Conservation (phyloP, 371 early-diverging fungal genomes). For the Mortierella sp. region DNA sequence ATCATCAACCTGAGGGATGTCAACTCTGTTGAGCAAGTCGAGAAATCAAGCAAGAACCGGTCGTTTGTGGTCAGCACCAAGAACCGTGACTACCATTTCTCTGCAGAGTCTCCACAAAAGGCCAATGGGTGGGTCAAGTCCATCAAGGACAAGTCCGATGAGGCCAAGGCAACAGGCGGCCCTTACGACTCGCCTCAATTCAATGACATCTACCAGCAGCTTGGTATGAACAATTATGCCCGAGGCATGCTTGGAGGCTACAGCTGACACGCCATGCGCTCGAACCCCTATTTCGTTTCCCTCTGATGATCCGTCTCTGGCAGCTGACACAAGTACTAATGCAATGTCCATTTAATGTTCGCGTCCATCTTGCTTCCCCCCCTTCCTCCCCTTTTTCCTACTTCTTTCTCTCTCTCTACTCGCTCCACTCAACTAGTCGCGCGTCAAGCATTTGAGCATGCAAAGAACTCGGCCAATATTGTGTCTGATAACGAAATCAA, state of each 20-base stretch:
- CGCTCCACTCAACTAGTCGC: conserved; percentile 21
- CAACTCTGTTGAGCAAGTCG: conserved; percentile 46
- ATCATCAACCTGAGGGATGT: conserved; percentile 59
- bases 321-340: no score
- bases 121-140: conserved; percentile 56
- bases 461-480: conserved; percentile 42
- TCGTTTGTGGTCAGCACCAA: conserved; percentile 56
- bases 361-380: not conserved
- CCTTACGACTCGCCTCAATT: conserved; percentile 36
- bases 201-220: conserved; percentile 51
- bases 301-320: no score
- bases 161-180: conserved; percentile 30
- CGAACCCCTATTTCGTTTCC: no score
- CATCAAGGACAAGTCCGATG: conserved; percentile 44
- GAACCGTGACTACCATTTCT: conserved; percentile 54
- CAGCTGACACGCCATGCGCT: no score
- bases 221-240: conserved; percentile 34
- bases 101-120: conserved; percentile 53
- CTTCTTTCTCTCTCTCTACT: not conserved
- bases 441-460: conserved; percentile 49
- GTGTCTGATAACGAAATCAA: conserved; percentile 44
- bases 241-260: no score
- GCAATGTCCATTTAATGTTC: not conserved
- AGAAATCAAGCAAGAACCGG: conserved; percentile 52
- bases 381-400: not conserved